Evolutionary conservation across 176 grass and related monocot genomes (phyloP), one percentile per base, ranked within the genome.

Genomic region (Oryza nivara): DNA sequence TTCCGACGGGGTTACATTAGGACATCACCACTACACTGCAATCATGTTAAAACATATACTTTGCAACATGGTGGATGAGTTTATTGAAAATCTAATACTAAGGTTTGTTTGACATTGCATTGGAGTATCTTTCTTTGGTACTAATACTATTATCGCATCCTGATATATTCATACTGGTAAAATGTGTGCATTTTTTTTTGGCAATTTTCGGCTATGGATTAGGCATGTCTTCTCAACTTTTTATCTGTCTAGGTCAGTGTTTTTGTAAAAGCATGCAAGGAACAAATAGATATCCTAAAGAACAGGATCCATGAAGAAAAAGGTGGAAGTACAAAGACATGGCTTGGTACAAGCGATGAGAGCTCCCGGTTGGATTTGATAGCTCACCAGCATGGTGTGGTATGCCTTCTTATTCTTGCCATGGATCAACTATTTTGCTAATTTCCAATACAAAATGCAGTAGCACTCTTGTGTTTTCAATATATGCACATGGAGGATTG

Each of bases 371-470:
- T 92, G 76, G 93, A 94, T 84, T 79, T 99, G 83, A 87, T 99
- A 74, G 96, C 96, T 89, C 96, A 99, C 88, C 94, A 88, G 81
- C 91, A 96, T 88, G 96, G 96, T 76, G 91, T 99, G 93, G 96
- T 99, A 94, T 85, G 92, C 12, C 51, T 86, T 63, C 46, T 81
- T 30, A 87, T 91, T 66, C 61, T 88, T 72, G 7, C 30, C 54
- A 38, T 79, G 73, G 12, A 34, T 76, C 19, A 60, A 67, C 2
- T 87, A 82, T 54, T 69, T 54, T 69, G 14, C 73, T 40, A 81
- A 58, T 65, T 79, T 45, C 23, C 56, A 20, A 46, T 15, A 60
- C 23, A 11, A 20, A 84, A 82, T 45, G 13, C 32, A 43, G n/a
- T 73, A 68, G 65, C 17, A 9, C 46, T 76, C 34, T 15, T 6